Conservation (phyloP, 352 stramenopile species). For the Phytopythium delawarense region DNA sequence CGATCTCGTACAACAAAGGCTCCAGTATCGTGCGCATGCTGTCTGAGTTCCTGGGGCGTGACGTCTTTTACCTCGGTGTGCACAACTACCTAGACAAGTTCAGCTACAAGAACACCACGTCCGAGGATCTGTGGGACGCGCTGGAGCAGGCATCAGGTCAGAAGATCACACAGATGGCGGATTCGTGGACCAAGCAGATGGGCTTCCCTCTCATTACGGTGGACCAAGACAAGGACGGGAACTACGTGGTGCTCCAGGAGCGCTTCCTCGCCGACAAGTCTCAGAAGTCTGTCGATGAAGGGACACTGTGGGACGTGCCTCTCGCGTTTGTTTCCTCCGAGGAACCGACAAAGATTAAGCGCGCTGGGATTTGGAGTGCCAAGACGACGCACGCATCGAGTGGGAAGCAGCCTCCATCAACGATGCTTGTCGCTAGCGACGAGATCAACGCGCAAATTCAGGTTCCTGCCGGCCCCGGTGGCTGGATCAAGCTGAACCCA, state of each 20-base stretch:
- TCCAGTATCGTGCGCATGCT: slow-evolving; percentile 73
- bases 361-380: slow-evolving; percentile 67
- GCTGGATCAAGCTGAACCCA: slow-evolving; percentile 96
- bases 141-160: slow-evolving; percentile 90
- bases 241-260: slow-evolving; percentile 81
- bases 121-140: slow-evolving; percentile 93
- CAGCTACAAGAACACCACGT: slow-evolving; percentile 96
- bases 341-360: slow-evolving; percentile 34
- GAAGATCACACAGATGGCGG: slow-evolving; percentile 91
- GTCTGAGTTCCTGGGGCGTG: slow-evolving; percentile 59
- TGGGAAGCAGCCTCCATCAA: slow-evolving; percentile 10
- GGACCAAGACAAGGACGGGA: slow-evolving; percentile 48
- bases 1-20: slow-evolving; percentile 95
- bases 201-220: slow-evolving; percentile 92
- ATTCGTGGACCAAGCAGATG: slow-evolving; percentile 93
- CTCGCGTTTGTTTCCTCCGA: slow-evolving; percentile 65
- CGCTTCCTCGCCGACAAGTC: slow-evolving; percentile 92
- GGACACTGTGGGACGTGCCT: slow-evolving; percentile 83
- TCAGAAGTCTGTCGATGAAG: slow-evolving; percentile 52
- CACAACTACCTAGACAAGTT: slow-evolving; percentile 92
- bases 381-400: slow-evolving; percentile 26
- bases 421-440: slow-evolving; percentile 57
- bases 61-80: slow-evolving; percentile 82
- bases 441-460: slow-evolving; percentile 84
- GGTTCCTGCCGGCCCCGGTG: slow-evolving; percentile 27